Evolutionary conservation across 371 early-diverging fungal species (phyloP).

Genomic region (Encephalitozoon intestinalis): DNA sequence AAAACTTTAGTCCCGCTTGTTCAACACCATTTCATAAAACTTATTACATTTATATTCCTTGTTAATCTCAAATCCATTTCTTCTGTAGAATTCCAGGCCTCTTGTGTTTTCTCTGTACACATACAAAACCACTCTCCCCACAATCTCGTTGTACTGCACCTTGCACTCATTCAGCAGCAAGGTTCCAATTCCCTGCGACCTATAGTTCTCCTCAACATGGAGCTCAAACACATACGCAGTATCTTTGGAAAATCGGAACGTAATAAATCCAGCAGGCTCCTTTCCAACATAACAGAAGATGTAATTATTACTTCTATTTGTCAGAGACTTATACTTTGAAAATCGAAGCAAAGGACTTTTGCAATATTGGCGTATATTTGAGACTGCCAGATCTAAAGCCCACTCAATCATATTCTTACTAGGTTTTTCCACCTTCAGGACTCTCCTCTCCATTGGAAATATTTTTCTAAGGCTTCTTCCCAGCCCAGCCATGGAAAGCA

Average conservation of each 20-base stretch:
- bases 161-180: not conserved
- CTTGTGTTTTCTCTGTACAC: conserved; percentile 1
- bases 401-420: not conserved
- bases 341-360: not conserved
- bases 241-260: not conserved
- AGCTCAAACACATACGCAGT: conserved; percentile 9
- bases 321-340: not conserved
- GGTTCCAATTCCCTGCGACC: not conserved
- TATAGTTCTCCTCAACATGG: not conserved
- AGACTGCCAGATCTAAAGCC: not conserved
- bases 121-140: not conserved
- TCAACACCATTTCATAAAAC: conserved; percentile 9
- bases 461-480: not conserved
- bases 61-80: not conserved
- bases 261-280: not conserved
- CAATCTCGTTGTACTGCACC: not conserved
- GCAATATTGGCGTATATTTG: not conserved
- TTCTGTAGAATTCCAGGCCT: not conserved
- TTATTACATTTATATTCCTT: not conserved
- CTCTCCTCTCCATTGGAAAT: not conserved
- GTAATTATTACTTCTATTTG: not conserved
- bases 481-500: not conserved
- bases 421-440: not conserved
- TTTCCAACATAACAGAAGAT: not conserved
- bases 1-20: not conserved